These are phyloP conservation scores for Abrus pulchellus DNA, from an alignment of 306 rosid genomes.

Conservation along the genomic window DNA sequence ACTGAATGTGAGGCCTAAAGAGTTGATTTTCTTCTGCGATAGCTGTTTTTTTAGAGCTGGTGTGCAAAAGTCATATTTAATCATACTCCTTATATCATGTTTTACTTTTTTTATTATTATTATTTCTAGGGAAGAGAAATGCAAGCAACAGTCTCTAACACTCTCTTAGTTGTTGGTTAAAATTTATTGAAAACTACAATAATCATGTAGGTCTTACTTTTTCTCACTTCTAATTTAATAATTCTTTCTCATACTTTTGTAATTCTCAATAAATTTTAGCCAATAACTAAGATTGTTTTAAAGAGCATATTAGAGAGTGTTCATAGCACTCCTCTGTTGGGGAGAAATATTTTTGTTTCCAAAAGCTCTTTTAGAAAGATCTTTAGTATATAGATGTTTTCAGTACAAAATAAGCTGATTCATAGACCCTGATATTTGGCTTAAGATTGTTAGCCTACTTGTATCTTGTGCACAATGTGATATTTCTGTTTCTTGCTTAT, in stretches of 20 bases:
- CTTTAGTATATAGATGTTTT: neutral
- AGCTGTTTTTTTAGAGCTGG: neutral
- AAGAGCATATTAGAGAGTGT: too few species aligned
- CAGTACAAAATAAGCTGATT: neutral
- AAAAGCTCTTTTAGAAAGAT: neutral
- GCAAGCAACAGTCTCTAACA: too few species aligned
- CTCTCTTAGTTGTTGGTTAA: too few species aligned
- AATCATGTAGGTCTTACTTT: too few species aligned
- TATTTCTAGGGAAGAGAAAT: neutral
- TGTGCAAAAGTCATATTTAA: neutral
- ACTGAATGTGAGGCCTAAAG: neutral
- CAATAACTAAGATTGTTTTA: too few species aligned
- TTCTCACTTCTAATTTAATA: too few species aligned
- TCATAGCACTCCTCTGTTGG: too few species aligned
- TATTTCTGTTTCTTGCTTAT: slow-evolving; percentile 45
- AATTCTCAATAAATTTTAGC: too few species aligned
- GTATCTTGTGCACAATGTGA: slow-evolving; percentile 30
- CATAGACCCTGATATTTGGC: neutral
- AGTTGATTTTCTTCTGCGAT: neutral
- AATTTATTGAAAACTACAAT: too few species aligned
- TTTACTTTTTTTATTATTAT: neutral
- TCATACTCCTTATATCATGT: neutral
- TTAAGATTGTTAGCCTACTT: neutral
- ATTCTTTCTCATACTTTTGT: too few species aligned
- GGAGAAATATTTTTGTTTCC: neutral